Evolutionary conservation across 1,139 yeast species (phyloP).

Genomic region (Eremothecium cymbalariae): DNA sequence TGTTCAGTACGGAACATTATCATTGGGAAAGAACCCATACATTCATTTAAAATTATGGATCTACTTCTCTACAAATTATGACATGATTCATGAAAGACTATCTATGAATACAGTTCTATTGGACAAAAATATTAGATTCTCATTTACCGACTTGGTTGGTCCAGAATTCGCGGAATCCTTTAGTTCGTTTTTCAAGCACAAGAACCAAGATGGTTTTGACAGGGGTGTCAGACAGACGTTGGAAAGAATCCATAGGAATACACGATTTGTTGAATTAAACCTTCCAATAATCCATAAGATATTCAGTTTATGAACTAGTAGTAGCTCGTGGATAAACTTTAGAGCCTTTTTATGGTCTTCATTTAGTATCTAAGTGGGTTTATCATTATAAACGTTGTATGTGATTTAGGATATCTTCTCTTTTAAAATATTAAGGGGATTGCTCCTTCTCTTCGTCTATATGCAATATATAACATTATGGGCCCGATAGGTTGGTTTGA

Average conservation of each 20-base stretch:
- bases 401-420: no score
- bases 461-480: no score
- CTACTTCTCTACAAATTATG: slow-evolving; percentile 49
- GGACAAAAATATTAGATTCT: slow-evolving; percentile 53
- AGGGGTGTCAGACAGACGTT: slow-evolving; percentile 49
- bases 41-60: slow-evolving; percentile 49
- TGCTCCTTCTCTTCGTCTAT: no score
- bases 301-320: slow-evolving; percentile 4
- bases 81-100: slow-evolving; percentile 39
- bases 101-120: slow-evolving; percentile 52
- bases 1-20: slow-evolving; percentile 48
- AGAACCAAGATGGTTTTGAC: slow-evolving; percentile 54
- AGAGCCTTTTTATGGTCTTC: no score
- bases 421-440: no score
- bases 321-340: no score
- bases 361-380: no score
- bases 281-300: slow-evolving; percentile 3
- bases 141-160: slow-evolving; percentile 44
- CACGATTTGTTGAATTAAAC: slow-evolving; percentile 20
- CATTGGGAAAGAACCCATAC: slow-evolving; percentile 44
- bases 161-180: slow-evolving; percentile 40
- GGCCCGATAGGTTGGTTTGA: no score
- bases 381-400: no score
- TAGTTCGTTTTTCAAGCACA: slow-evolving; percentile 43
- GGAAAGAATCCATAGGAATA: slow-evolving; percentile 44